Base-by-base conservation (phyloP, 179 eudicot species). In the Pouteria campechiana region DNA sequence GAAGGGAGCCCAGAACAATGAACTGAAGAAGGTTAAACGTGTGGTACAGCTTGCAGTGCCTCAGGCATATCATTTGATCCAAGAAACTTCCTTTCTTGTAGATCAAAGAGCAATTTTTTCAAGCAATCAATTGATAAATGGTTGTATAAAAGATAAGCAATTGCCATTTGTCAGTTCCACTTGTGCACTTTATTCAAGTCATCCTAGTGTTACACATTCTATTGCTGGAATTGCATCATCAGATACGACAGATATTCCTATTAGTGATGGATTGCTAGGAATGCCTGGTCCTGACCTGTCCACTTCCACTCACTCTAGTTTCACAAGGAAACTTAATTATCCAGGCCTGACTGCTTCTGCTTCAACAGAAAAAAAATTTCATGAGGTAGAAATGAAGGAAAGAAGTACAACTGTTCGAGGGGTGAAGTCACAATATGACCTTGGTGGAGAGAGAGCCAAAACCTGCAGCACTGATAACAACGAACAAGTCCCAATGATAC, bases 21-120 rank as follows among this genome's bases (percentile, higher is more conserved):
- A 86, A 50, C 42, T 90, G 78, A 90, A 90, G 72, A 86, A 60
- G 67, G 69, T 90, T 38, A 90, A 90, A 65, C 60, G 73, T 61
- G 87, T 81, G 32, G 74, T 86, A 41, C 84, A 81, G 29, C 81
- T 79, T 68, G 93, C 98, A 25, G 93, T 90, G 55, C 73, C 81
- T 44, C 74, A 85, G 94, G 98, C 98, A 53, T 82, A 86, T 69
- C 87, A 90, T 73, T 72, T 86, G 44, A 76, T 90, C 50, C 71
- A 81, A 6, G 98, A 90, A 76, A 90, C 83, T 37, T 79, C 82
- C 48, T 90, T 90, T 53, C 81, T 90, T 41, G 57, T 79, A n/a
- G 90, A 90, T 68, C 95, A 86, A 60, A 66, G 69, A 30, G 73
- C 80, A 36, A 86, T 90, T 93, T 86, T 81, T 60, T 76, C 94